Evolutionary conservation across 2,329 filamentous ascomycete species (phyloP).

Genomic region (Trichoderma endophyticum): DNA sequence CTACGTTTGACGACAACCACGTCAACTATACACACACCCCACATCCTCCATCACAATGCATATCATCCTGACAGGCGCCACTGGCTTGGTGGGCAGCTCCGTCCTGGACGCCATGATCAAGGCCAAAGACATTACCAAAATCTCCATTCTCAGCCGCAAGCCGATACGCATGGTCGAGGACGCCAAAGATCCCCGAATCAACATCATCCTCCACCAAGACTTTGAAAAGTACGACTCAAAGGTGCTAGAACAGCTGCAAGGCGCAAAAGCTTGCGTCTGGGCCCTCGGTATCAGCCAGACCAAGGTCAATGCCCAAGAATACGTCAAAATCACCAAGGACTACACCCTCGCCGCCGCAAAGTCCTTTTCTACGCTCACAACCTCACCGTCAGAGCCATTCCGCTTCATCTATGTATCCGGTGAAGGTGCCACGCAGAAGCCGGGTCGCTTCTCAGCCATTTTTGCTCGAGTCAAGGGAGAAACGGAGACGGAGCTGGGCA

Average conservation of each 20-base stretch:
- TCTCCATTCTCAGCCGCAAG: slow-evolving; percentile 65
- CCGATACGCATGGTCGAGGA: slow-evolving; percentile 62
- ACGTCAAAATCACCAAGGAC: slow-evolving; percentile 64
- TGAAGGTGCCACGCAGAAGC: slow-evolving; percentile 55
- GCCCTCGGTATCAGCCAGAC: slow-evolving; percentile 64
- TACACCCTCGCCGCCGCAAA: slow-evolving; percentile 62
- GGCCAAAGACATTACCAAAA: slow-evolving; percentile 52
- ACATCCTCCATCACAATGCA: slow-evolving; percentile 44
- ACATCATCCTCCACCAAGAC: slow-evolving; percentile 66
- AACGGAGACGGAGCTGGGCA: slow-evolving; percentile 58
- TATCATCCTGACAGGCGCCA: slow-evolving; percentile 66
- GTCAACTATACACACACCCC: neutral
- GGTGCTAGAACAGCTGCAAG: slow-evolving; percentile 57
- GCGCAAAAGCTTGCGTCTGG: slow-evolving; percentile 69
- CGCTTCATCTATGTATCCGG: slow-evolving; percentile 72
- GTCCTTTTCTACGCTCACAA: slow-evolving; percentile 50
- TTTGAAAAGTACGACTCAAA: slow-evolving; percentile 58
- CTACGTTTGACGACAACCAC: neutral
- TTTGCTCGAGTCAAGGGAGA: slow-evolving; percentile 67
- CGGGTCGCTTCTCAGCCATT: slow-evolving; percentile 52
- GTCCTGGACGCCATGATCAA: slow-evolving; percentile 61
- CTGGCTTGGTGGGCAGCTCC: slow-evolving; percentile 61
- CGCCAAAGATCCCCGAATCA: slow-evolving; percentile 55
- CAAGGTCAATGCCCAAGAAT: slow-evolving; percentile 61
- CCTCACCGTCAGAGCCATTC: slow-evolving; percentile 47